phyloP scores from a whole-genome alignment of 2,329 filamentous ascomycete genomes.

The Phoma sp. region DNA sequence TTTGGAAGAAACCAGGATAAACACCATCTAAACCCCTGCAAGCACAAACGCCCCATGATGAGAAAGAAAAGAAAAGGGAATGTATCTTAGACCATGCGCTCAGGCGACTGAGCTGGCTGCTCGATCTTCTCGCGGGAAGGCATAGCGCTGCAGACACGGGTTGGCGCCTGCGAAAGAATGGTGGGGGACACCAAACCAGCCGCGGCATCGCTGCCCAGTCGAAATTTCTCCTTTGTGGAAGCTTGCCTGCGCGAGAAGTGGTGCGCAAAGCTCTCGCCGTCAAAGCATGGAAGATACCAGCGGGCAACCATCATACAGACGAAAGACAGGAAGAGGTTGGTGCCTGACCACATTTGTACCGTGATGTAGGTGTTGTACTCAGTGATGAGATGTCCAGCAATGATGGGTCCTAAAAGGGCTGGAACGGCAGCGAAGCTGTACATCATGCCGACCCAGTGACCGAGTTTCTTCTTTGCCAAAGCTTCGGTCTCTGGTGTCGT shows the following conservation, averaged over 20 bases:
- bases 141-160: slow-evolving; percentile 6
- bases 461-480: slow-evolving; percentile 51
- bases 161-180: slow-evolving; percentile 11
- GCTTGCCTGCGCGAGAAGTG: slow-evolving; percentile 9
- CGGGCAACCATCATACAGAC: slow-evolving; percentile 50
- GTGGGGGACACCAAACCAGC: slow-evolving; percentile 2
- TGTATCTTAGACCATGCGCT: slow-evolving; percentile 21
- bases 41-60: too few species aligned
- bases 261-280: slow-evolving; percentile 32
- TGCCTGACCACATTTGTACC: slow-evolving; percentile 58
- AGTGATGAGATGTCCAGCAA: slow-evolving; percentile 56
- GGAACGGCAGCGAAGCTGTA: slow-evolving; percentile 56
- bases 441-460: slow-evolving; percentile 63
- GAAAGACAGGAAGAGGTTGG: slow-evolving; percentile 51
- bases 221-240: slow-evolving; percentile 16
- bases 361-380: slow-evolving; percentile 52
- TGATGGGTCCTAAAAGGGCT: slow-evolving; percentile 57
- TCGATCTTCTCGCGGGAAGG: slow-evolving; percentile 21
- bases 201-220: slow-evolving; percentile 11
- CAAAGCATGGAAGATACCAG: slow-evolving; percentile 41
- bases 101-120: slow-evolving; percentile 23
- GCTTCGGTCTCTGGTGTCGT: slow-evolving; percentile 33
- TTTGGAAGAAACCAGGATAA: neutral
- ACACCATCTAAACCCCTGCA: neutral
- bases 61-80: neutral